phyloP scores from a whole-genome alignment of 257 asterid genomes.

The Nicotiana attenuata region DNA sequence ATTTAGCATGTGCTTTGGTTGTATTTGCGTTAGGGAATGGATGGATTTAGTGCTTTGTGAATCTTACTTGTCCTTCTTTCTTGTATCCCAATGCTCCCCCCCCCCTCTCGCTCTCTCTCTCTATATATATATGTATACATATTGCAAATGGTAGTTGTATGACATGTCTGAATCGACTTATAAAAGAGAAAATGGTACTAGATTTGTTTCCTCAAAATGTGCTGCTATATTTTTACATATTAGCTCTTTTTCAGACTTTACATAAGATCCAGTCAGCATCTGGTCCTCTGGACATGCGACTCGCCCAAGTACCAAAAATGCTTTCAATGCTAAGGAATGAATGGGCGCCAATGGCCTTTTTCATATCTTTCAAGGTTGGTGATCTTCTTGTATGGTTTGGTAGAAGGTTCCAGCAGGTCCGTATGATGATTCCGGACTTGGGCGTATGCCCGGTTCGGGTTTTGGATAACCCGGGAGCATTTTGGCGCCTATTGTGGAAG shows the following conservation, averaged over 20 bases:
- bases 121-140: no score
- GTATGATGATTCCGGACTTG: no score
- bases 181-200: neutral
- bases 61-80: neutral
- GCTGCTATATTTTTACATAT: neutral
- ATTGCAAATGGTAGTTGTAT: neutral
- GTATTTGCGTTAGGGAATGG: no score
- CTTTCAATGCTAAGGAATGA: conserved; percentile 69
- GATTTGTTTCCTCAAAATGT: neutral
- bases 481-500: no score
- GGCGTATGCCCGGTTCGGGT: no score
- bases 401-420: no score
- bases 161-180: neutral
- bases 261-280: conserved; percentile 88
- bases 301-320: conserved; percentile 92
- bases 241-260: conserved; percentile 28
- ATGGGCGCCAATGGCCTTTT: conserved; percentile 88
- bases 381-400: neutral
- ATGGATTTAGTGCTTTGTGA: neutral
- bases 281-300: conserved; percentile 88
- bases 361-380: conserved; percentile 82
- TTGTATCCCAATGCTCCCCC: neutral
- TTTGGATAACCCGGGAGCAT: no score
- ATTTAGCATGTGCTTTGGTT: no score
- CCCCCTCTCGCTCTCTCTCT: no score